These are phyloP conservation scores for Boletus fagicola DNA, from an alignment of 768 basidiomycete species.

Conservation along the genomic window DNA sequence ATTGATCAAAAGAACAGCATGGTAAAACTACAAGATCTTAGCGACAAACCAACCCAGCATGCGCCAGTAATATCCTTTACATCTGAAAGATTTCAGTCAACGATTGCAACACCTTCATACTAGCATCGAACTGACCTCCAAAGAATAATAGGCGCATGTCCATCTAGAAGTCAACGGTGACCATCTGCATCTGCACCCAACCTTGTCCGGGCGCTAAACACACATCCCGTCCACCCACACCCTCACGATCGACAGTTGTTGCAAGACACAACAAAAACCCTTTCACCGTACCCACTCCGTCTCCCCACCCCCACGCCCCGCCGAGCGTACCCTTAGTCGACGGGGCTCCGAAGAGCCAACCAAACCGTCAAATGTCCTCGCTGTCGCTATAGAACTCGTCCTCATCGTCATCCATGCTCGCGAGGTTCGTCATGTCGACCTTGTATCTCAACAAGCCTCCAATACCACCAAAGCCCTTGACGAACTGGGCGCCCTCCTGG, in stretches of 20 bases:
- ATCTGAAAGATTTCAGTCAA: constrained; percentile 12
- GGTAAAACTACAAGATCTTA: constrained; percentile 30
- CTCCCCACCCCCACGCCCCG: constrained; percentile 47
- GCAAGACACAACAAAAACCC: constrained; percentile 7
- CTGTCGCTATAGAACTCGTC: constrained; percentile 82
- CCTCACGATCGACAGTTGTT: not conserved
- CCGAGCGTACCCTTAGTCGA: constrained; percentile 62
- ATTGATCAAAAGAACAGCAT: constrained; percentile 29
- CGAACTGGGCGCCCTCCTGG: constrained; percentile 97
- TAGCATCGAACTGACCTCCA: constrained; percentile 19
- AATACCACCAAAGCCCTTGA: constrained; percentile 98
- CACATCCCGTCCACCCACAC: constrained; percentile 2
- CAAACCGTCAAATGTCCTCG: constrained; percentile 81
- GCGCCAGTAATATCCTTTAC: constrained; percentile 3
- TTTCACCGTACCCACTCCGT: constrained; percentile 2
- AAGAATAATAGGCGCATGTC: constrained; percentile 16
- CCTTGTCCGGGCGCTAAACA: constrained; percentile 10
- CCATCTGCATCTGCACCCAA: constrained; percentile 6
- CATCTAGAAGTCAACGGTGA: constrained; percentile 12
- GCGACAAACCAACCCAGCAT: constrained; percentile 17
- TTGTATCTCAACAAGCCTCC: constrained; percentile 96
- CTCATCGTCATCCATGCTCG: constrained; percentile 69
- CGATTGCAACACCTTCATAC: not conserved
- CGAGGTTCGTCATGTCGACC: constrained; percentile 88
- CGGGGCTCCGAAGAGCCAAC: constrained; percentile 85